Base-by-base conservation (phyloP, 2,329 filamentous ascomycete species). In the Endoconidiophora laricicola region DNA sequence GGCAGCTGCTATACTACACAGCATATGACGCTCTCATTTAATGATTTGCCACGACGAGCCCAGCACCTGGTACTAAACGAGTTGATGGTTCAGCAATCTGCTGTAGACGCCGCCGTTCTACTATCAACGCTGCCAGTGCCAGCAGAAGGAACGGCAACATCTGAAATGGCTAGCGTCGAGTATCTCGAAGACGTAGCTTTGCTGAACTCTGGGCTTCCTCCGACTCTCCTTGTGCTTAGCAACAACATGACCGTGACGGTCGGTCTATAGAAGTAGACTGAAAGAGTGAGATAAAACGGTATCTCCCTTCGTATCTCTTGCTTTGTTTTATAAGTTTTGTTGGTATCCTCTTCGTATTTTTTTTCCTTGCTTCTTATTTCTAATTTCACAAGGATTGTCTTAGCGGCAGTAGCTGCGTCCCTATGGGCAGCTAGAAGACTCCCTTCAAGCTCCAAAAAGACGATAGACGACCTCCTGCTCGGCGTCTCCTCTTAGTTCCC, bases 161-260 rank as follows among this genome's bases (percentile, higher is more conserved):
- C 79, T 54, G 82, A 86, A 61, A 67, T 69, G 39, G 78, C 82
- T 16, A 85, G 83, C 57, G 66, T 85, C 52, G 74, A 74, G 54
- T 94, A 91, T 62, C 68, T 94, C 44, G 80, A 76, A 46, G 82
- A 87, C 62, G 69, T 90, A 53, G 83, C 91, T 62, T 75, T 91
- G 2, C 65, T 94, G 52, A 90, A 83, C 62, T 76, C 81, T 58
- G 81, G 76, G 9, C 66, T 90, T 54, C 85, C 86, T 24, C 86
- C 86, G 1, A 77, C 79, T 43, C 62, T 93, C 58, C 67, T 94
- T 62, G 83, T 94, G 38, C 74, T 93, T 64, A 87, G 83, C 63
- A 93, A 93, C 63, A 86, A 80, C 59, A 87, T 93, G 82, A 93
- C 85, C 14, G 86, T 93, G 44, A 93, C 83, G 5, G 83, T 83